Base-by-base conservation (phyloP, 1,139 yeast species). In the Debaryomyces nepalensis region DNA sequence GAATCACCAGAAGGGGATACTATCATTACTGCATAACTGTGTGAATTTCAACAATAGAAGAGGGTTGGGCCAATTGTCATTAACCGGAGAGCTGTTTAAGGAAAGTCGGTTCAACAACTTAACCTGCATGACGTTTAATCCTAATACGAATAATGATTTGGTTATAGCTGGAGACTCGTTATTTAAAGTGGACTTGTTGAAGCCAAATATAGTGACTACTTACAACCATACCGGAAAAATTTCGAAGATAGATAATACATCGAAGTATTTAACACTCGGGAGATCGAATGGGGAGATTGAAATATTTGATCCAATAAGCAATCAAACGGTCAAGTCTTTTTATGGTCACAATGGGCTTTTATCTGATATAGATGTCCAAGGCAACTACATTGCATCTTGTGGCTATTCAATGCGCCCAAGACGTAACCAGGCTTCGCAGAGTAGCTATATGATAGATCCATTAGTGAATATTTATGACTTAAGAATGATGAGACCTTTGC, bases 401-500 rank as follows among this genome's bases (percentile, higher is more conserved):
- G 98, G 98, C 0, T 80, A 75, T 52, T 82, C 95, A 0, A 64
- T 77, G 16, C 75, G 95, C 27, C 66, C 69, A 12, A 57, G 63
- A 41, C 52, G 70, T 14, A 56, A 52, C 44, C 35, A 40, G 12
- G 54, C 55, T 39, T 41, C 49, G 4, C 42, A 50, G 6, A 33
- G 41, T 42, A 73, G 68, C 40, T 66, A 58, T 42, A 57, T 71
- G 46, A 69, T 66, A 23, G 99, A 93, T 58, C 93, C 96, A 0
- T 74, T 91, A 51, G 93, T 93, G 19, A 85, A 84, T 50, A 82
- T 89, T 14, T 90, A 81, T 61, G 99, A 93, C 60, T 63, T 89
- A 26, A 75, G 96, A 47, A 79, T 82, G 50, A 74, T 88, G 80
- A 77, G 81, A 45, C 77, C 93, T 2, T 63, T 86, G 42, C 74